Conservation (phyloP, 768 basidiomycete species). For the Suillus bovinus region DNA sequence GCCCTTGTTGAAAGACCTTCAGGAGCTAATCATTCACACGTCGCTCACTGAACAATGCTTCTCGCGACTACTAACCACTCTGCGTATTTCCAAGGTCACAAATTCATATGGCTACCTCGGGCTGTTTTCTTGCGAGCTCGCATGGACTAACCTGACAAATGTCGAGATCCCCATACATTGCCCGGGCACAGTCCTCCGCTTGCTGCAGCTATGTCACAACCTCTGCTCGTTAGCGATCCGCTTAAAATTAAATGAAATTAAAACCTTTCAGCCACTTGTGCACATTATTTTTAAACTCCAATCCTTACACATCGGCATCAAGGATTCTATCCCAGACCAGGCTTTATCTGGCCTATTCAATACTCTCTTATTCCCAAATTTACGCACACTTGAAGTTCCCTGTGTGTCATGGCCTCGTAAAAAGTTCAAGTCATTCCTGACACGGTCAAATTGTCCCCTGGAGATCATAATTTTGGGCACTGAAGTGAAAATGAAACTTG, state of each 20-base stretch:
- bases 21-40: slow-evolving; percentile 7
- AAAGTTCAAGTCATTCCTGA: slow-evolving; percentile 19
- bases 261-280: slow-evolving; percentile 9
- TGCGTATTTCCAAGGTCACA: too few species aligned
- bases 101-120: too few species aligned
- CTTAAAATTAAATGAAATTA: not conserved
- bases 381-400: slow-evolving; percentile 12
- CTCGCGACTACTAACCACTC: slow-evolving; percentile 2
- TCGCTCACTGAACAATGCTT: slow-evolving; percentile 8
- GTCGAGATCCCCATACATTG: slow-evolving; percentile 10
- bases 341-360: slow-evolving; percentile 10
- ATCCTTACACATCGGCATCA: slow-evolving; percentile 16
- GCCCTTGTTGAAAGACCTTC: slow-evolving; percentile 15
- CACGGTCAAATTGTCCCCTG: slow-evolving; percentile 23
- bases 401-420: slow-evolving; percentile 20
- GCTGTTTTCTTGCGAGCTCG: slow-evolving; percentile 11
- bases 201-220: not conserved
- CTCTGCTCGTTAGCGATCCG: slow-evolving; percentile 8
- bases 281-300: slow-evolving; percentile 20
- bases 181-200: not conserved
- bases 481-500: slow-evolving; percentile 15
- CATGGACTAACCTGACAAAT: slow-evolving; percentile 22
- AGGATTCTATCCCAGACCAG: not conserved
- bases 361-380: slow-evolving; percentile 16
- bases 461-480: slow-evolving; percentile 20